Evolutionary conservation across 495 filamentous ascomycete genomes (phyloP).

Genomic region (Aspergillus affinis): DNA sequence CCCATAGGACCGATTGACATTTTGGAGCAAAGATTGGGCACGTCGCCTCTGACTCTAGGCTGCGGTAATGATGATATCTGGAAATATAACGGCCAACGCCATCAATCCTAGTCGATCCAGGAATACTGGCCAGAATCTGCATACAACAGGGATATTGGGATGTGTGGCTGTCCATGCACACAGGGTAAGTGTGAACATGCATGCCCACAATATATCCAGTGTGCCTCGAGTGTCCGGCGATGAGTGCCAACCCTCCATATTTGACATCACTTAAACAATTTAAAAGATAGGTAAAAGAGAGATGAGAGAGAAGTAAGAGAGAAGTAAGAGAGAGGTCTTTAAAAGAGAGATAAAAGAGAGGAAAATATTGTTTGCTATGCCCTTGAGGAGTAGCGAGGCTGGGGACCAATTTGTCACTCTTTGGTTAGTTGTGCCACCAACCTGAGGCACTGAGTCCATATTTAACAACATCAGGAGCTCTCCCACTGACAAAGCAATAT

Average conservation of each 20-base stretch:
- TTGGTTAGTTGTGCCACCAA: no score
- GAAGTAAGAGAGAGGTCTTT: no score
- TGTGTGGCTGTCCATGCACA: not conserved
- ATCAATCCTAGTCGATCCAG: not conserved
- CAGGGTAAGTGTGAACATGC: not conserved
- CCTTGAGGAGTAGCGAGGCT: no score
- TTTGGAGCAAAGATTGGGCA: not conserved
- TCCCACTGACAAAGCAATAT: no score
- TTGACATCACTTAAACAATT: not conserved
- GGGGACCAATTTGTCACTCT: no score
- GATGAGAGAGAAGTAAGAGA: no score
- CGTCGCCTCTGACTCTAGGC: not conserved
- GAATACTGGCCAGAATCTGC: not conserved
- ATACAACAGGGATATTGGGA: not conserved
- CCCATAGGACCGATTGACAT: not conserved
- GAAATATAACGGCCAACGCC: not conserved
- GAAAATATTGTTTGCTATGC: no score
- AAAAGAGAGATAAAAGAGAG: not conserved
- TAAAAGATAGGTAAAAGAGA: no score
- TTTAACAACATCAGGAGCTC: no score
- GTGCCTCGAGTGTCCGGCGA: not conserved
- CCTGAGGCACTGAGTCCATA: no score
- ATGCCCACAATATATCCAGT: not conserved
- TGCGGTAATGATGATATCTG: not conserved
- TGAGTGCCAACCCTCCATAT: not conserved